A percentile compares a stretch with the other conserved stretches of the same genome.
Conservation (phyloP, 495 filamentous ascomycete species). For the Trichoderma virens region DNA sequence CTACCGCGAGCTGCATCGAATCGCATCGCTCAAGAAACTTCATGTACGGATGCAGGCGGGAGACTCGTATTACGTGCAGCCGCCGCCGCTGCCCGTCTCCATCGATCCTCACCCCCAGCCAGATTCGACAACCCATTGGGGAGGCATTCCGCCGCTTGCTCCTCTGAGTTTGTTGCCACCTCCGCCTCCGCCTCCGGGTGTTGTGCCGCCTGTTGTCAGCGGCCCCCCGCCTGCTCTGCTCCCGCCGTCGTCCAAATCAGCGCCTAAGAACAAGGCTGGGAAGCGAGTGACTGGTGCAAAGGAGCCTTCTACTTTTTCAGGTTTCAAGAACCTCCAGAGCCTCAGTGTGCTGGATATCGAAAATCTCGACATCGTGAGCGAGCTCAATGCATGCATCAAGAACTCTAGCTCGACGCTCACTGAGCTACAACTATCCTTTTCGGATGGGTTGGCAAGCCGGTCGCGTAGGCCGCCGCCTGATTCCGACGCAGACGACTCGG, state of each 20-base stretch:
- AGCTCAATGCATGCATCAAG: constrained; percentile 45
- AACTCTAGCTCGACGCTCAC: constrained; percentile 43
- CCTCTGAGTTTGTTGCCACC: neutral
- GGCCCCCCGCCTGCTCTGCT: constrained; percentile 12
- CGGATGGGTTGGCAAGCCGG: constrained; percentile 38
- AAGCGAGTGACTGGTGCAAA: constrained; percentile 18
- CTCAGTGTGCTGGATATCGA: constrained; percentile 52
- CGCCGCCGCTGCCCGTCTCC: constrained; percentile 32
- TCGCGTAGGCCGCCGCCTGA: constrained; percentile 44
- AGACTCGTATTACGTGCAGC: constrained; percentile 37
- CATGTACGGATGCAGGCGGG: constrained; percentile 51
- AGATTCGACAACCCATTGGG: neutral
- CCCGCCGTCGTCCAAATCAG: constrained; percentile 9
- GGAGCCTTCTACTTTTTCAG: constrained; percentile 44
- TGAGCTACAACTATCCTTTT: constrained; percentile 51
- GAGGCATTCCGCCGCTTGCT: constrained; percentile 1
- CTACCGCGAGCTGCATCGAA: constrained; percentile 47
- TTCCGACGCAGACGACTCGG: constrained; percentile 43
- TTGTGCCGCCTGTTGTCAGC: neutral
- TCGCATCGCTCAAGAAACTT: constrained; percentile 44
- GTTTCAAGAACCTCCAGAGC: constrained; percentile 46
- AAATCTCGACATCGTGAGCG: constrained; percentile 43
- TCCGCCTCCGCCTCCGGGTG: neutral
- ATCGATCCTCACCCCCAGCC: neutral
- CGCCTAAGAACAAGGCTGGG: constrained; percentile 15